These are phyloP conservation scores for Centrapalus pauciflorus DNA, from an alignment of 129 eudicot species.

Conservation along the genomic window DNA sequence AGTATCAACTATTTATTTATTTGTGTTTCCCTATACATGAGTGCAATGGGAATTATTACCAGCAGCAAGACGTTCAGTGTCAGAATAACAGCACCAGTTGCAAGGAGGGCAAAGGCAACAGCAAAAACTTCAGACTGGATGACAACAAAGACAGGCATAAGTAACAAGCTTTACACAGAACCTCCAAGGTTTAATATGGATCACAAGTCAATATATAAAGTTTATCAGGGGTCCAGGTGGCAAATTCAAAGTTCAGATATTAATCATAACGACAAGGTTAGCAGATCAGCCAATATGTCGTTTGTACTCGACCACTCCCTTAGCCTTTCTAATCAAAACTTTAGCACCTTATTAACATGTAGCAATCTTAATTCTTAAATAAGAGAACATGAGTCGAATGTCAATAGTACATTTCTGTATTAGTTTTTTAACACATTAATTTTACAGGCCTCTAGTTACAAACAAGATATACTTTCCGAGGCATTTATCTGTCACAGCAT, in stretches of 20 bases:
- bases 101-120: constrained; percentile 93
- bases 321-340: no score
- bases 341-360: no score
- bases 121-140: constrained; percentile 93
- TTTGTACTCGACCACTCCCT: no score
- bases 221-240: background rate
- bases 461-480: no score
- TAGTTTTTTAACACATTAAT: no score
- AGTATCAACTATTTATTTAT: background rate
- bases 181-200: background rate
- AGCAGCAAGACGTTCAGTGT: constrained; percentile 85
- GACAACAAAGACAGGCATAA: constrained; percentile 6
- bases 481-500: no score
- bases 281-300: background rate
- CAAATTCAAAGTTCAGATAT: background rate
- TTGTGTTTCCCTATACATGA: background rate
- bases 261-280: background rate
- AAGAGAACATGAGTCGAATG: no score
- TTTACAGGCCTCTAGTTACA: no score
- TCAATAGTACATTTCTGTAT: no score
- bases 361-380: no score
- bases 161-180: background rate
- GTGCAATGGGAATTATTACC: constrained; percentile 33
- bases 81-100: constrained; percentile 89
- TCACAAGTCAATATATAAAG: background rate